Base-by-base conservation (phyloP, 768 basidiomycete species). In the Collybiopsis confluens region DNA sequence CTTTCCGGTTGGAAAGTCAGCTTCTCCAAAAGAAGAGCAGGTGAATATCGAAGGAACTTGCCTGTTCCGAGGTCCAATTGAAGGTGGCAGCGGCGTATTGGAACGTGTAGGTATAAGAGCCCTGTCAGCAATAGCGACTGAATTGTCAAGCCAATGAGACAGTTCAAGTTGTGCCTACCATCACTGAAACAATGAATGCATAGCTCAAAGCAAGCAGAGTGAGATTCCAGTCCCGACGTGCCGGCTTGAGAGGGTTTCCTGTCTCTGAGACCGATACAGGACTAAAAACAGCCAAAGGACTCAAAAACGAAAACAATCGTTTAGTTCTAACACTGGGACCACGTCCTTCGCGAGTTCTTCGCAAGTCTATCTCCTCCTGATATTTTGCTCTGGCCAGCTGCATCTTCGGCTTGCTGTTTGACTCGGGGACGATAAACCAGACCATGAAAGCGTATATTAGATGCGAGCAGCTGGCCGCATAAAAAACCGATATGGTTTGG, bases 371-470 rank as follows among this genome's bases (percentile, higher is more conserved):
- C 33, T 72, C 70, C 21, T 68, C 69, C 9, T 62, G 58, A 54
- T 81, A 69, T 51, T 68, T 70, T 4, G 52, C 56, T 38, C 65
- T 67, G 2, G 77, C 70, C 15, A 62, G 58, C 54, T 66, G 66
- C 79, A 77, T 82, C 48, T 80, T 71, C 0, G 65, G 70, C 33
- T 66, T 62, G 9, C 85, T 79, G 1, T 93, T 74, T 0, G 91
- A 90, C 67, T 97, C 92, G 0, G 93, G 93, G 45, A 95, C 62
- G 56, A 90, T 24, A 54, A 85, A 68, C 66, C 81, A 77, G 24
- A 82, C 62, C 44, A 83, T 59, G 38, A 76, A 45, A 1, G 77
- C 65, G 59, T 80, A 83, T 42, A 81, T 7, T 21, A 74, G 21
- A 57, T 88, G 84, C 6, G 82, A 55, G 8, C 63, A 57, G 4